A percentile compares a stretch with the other conserved stretches of the same genome.
Conservation (phyloP, 2,329 filamentous ascomycete species). For the Alternaria postmessia region DNA sequence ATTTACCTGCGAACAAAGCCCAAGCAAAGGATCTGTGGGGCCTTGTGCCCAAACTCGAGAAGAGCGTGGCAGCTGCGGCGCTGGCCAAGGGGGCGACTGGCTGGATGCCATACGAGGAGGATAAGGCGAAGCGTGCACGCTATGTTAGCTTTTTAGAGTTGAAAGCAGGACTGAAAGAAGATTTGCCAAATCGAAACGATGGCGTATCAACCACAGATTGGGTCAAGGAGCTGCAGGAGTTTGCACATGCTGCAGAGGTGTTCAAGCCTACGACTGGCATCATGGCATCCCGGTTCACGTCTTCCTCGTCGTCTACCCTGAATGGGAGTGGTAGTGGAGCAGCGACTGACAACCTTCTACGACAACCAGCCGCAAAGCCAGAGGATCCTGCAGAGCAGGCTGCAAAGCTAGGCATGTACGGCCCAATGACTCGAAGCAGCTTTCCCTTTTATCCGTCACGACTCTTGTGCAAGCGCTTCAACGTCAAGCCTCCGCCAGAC, state of each 20-base stretch:
- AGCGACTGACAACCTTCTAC: conserved; percentile 49
- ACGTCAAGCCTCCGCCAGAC: conserved; percentile 77
- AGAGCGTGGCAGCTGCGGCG: conserved; percentile 55
- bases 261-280: conserved; percentile 92
- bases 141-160: conserved; percentile 85
- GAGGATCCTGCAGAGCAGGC: conserved; percentile 85
- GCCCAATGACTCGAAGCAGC: conserved; percentile 78
- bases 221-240: conserved; percentile 80
- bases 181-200: conserved; percentile 64
- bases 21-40: conserved; percentile 63
- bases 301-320: conserved; percentile 54
- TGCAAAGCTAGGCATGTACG: conserved; percentile 91
- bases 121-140: conserved; percentile 78
- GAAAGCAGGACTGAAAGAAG: conserved; percentile 66
- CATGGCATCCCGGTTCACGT: conserved; percentile 93
- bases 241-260: conserved; percentile 75
- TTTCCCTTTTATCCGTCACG: conserved; percentile 80
- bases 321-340: conserved; percentile 17
- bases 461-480: conserved; percentile 93
- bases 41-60: conserved; percentile 55
- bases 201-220: conserved; percentile 73
- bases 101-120: conserved; percentile 85
- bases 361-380: conserved; percentile 64
- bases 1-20: conserved; percentile 69
- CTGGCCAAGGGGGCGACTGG: conserved; percentile 63